These are phyloP conservation scores for Lobulomyces angularis DNA, from an alignment of 192 early-diverging fungal species.

Conservation along the genomic window DNA sequence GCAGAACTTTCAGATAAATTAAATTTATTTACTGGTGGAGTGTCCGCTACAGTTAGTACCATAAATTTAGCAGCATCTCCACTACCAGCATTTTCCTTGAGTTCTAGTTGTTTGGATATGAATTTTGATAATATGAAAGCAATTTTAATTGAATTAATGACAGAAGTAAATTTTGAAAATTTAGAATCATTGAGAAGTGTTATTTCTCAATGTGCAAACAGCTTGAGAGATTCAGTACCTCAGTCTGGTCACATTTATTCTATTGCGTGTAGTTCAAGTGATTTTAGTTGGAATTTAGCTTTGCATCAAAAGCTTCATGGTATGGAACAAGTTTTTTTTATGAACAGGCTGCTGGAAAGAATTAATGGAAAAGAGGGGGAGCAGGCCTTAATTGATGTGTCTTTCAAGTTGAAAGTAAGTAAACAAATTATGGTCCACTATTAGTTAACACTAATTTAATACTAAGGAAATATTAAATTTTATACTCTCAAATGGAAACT, in stretches of 20 bases:
- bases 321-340: slow-evolving; percentile 67
- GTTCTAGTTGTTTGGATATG: slow-evolving; percentile 56
- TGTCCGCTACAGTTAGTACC: slow-evolving; percentile 53
- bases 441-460: too few species aligned
- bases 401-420: slow-evolving; percentile 47
- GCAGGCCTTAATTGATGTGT: slow-evolving; percentile 49
- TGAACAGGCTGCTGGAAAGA: slow-evolving; percentile 57
- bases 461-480: too few species aligned
- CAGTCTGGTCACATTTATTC: too few species aligned
- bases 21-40: slow-evolving; percentile 70
- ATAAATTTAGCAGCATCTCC: slow-evolving; percentile 26
- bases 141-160: slow-evolving; percentile 57
- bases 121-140: slow-evolving; percentile 63
- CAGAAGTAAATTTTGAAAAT: slow-evolving; percentile 59
- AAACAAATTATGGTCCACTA: too few species aligned
- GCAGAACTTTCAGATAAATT: slow-evolving; percentile 79
- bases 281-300: too few species aligned
- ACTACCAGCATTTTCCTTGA: slow-evolving; percentile 11
- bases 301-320: too few species aligned
- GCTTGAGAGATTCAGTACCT: too few species aligned
- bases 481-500: too few species aligned
- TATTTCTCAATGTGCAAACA: too few species aligned
- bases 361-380: too few species aligned
- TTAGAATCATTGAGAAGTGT: slow-evolving; percentile 62
- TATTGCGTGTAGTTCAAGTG: too few species aligned